Evolutionary conservation across 441 rosid species (phyloP).

Genomic region (Kokia cookei): DNA sequence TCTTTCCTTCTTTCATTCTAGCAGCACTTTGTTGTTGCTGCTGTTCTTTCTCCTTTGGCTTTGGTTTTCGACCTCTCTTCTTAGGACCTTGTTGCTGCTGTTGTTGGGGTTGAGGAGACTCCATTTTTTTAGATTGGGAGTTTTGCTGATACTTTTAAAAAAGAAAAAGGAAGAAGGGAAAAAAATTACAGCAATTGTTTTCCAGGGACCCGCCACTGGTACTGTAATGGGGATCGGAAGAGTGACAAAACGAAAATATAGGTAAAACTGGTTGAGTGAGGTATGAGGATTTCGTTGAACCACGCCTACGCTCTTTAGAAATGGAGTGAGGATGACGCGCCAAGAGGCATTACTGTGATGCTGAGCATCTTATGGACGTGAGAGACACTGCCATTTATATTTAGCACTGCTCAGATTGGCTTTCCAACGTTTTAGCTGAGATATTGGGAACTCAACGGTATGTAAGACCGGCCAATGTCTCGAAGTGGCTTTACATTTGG

Average conservation of each 20-base stretch:
- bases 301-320: neutral
- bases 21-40: conserved; percentile 12
- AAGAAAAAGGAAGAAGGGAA: neutral
- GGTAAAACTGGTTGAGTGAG: neutral
- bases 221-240: neutral
- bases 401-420: too few relatives aligned
- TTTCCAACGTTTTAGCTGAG: too few relatives aligned
- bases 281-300: neutral
- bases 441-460: too few relatives aligned
- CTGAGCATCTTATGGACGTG: too few relatives aligned
- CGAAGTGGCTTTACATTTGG: too few relatives aligned
- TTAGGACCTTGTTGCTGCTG: conserved; percentile 28
- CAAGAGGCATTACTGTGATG: too few relatives aligned
- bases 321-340: neutral
- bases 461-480: too few relatives aligned
- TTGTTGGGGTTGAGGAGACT: conserved; percentile 10
- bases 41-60: conserved; percentile 60
- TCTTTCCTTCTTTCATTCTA: conserved; percentile 41
- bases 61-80: conserved; percentile 88
- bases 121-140: conserved; percentile 25
- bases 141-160: neutral
- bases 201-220: conserved; percentile 1
- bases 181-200: neutral
- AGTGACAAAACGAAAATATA: neutral
- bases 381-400: too few relatives aligned